These are phyloP conservation scores for Lactarius trivialis DNA, from an alignment of 768 basidiomycete genomes.

Conservation along the genomic window DNA sequence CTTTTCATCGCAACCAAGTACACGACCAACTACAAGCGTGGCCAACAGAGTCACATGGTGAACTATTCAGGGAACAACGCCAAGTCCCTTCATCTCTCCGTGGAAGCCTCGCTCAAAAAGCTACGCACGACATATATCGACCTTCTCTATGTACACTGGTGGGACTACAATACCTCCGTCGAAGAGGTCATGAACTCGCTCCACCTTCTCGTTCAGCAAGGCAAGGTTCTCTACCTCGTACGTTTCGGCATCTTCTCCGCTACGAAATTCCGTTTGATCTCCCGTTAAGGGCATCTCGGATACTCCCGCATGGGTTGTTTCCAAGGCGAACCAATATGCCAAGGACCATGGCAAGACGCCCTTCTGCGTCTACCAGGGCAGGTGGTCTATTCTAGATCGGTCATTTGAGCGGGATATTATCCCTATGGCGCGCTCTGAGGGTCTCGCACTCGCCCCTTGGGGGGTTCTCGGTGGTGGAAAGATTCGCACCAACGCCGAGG, in stretches of 20 bases:
- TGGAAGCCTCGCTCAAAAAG: constrained; percentile 41
- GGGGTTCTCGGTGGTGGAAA: constrained; percentile 36
- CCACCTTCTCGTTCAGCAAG: constrained; percentile 42
- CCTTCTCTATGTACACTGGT: constrained; percentile 41
- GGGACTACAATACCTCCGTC: constrained; percentile 48
- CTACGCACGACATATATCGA: constrained; percentile 44
- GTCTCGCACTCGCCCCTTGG: no score
- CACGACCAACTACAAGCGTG: constrained; percentile 22
- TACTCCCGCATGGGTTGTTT: constrained; percentile 35
- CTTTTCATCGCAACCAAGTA: constrained; percentile 42
- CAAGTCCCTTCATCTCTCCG: constrained; percentile 36
- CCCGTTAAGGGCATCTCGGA: constrained; percentile 18
- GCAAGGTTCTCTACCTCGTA: constrained; percentile 40
- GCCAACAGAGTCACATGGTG: constrained; percentile 24
- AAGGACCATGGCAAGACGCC: constrained; percentile 34
- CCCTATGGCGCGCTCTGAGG: constrained; percentile 32
- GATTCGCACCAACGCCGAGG: constrained; percentile 36
- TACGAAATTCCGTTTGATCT: background rate
- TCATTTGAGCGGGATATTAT: constrained; percentile 38
- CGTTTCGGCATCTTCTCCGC: background rate
- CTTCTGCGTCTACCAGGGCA: constrained; percentile 32
- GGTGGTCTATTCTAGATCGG: constrained; percentile 33
- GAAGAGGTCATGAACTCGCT: constrained; percentile 53
- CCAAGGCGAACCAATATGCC: no score
- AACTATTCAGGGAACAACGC: constrained; percentile 38